Evolutionary conservation across 257 asterid genomes (phyloP).

Genomic region (Schizonepeta tenuifolia): DNA sequence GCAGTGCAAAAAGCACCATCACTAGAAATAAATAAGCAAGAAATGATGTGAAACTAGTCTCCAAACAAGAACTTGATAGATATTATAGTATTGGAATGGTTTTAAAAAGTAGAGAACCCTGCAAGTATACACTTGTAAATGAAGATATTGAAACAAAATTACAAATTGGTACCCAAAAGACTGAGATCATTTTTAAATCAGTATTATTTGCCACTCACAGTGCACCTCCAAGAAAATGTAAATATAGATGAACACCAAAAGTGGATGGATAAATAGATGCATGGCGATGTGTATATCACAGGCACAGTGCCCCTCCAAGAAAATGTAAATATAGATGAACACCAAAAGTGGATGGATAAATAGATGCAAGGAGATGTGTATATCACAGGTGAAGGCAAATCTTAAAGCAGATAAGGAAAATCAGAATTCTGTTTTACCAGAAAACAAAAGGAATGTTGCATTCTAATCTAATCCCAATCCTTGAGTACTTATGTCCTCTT

Average conservation of each 20-base stretch:
- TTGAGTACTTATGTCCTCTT: background rate
- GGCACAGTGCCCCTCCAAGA: background rate
- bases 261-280: background rate
- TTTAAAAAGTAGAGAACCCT: background rate
- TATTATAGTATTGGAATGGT: background rate
- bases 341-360: background rate
- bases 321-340: background rate
- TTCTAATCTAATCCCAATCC: background rate
- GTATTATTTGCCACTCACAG: constrained; percentile 3
- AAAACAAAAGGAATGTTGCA: background rate
- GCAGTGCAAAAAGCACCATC: constrained; percentile 4
- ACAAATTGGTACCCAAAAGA: background rate
- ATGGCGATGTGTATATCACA: background rate
- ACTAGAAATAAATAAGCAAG: background rate
- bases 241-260: background rate
- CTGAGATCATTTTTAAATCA: background rate
- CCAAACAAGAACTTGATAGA: background rate
- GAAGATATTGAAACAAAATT: constrained; percentile 10
- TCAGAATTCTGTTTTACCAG: background rate
- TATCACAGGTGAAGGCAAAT: background rate
- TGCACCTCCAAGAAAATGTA: background rate
- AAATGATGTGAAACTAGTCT: background rate
- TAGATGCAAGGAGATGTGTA: background rate
- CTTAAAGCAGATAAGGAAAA: background rate
- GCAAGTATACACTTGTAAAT: constrained; percentile 4